phyloP scores from a whole-genome alignment of 2,329 filamentous ascomycete species.

The Calonectria montana region DNA sequence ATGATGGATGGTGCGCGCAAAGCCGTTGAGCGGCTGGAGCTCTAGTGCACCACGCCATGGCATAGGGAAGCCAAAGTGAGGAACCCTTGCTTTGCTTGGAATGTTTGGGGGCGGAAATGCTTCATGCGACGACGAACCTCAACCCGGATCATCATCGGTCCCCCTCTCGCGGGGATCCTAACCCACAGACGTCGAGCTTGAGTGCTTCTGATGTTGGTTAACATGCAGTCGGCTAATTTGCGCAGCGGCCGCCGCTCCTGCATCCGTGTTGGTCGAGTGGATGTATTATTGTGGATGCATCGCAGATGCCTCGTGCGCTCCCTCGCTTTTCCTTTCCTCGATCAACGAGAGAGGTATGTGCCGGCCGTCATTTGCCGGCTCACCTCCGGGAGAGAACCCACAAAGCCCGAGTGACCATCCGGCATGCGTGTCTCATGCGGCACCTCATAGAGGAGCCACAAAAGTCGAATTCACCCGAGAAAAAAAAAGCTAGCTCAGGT shows the following conservation, averaged over 20 bases:
- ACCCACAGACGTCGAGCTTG: not conserved
- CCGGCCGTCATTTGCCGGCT: not conserved
- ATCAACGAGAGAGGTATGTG: not conserved
- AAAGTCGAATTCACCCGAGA: too few relatives aligned
- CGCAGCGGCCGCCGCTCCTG: not conserved
- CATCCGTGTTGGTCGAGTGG: not conserved
- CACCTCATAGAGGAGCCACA: not conserved
- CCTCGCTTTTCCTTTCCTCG: not conserved
- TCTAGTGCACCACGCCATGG: not conserved
- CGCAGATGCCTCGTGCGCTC: not conserved
- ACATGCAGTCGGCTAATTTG: not conserved
- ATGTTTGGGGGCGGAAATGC: slow-evolving; percentile 4
- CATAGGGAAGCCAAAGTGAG: not conserved
- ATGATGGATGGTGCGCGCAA: slow-evolving; percentile 1
- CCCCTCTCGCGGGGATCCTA: not conserved
- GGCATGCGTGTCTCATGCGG: not conserved
- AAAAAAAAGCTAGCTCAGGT: not conserved
- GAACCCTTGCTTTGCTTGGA: not conserved
- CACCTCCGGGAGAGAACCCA: not conserved
- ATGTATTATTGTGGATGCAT: not conserved
- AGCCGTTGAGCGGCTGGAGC: slow-evolving; percentile 5
- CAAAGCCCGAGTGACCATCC: not conserved
- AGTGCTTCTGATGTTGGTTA: not conserved
- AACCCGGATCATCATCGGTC: not conserved
- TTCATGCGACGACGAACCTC: not conserved